phyloP scores from a whole-genome alignment of 345 rosid species.

The Eucalyptus polyanthemos region DNA sequence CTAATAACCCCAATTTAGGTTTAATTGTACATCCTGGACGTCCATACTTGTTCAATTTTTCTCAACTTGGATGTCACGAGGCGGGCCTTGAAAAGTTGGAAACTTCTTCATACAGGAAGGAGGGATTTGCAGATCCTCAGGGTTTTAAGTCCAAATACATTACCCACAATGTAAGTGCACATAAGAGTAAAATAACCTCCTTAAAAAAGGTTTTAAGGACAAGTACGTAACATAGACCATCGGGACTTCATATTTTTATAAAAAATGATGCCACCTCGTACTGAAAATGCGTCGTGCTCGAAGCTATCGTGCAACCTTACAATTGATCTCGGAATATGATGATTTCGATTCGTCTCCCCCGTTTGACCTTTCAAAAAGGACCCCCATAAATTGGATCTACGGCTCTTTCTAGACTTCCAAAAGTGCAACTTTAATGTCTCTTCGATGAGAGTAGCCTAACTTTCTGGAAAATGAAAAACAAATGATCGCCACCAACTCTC shows the following conservation, averaged over 20 bases:
- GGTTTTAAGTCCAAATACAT: neutral
- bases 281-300: neutral
- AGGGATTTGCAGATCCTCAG: neutral
- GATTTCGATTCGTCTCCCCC: neutral
- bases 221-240: too few relatives aligned
- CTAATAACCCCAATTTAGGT: neutral
- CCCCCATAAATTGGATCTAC: neutral
- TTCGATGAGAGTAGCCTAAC: neutral
- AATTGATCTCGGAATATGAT: neutral
- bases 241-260: accelerated
- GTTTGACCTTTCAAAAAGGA: neutral
- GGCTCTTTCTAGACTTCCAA: neutral
- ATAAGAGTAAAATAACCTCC: neutral
- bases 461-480: neutral
- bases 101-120: neutral
- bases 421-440: neutral
- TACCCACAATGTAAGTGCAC: neutral
- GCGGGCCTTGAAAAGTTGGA: accelerated
- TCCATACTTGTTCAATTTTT: neutral
- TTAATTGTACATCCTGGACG: neutral
- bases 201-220: neutral
- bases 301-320: neutral
- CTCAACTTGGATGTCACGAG: neutral
- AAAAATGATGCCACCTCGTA: neutral
- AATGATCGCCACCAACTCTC: neutral